phyloP scores from a whole-genome alignment of 495 filamentous ascomycete genomes.

The Hypoxylon trugodes region DNA sequence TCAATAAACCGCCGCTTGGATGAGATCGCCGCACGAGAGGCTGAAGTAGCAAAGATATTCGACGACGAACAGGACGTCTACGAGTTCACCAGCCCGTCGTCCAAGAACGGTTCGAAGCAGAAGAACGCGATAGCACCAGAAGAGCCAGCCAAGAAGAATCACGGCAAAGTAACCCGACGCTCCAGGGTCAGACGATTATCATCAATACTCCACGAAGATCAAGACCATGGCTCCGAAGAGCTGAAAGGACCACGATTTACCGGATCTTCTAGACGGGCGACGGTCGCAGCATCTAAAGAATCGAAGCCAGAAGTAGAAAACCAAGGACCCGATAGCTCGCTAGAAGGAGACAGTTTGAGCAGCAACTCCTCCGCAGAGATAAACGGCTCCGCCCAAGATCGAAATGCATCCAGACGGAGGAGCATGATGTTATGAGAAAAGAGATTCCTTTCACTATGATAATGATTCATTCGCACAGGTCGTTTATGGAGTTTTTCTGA shows the following conservation, averaged over 20 bases:
- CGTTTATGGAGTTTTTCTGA: conserved; percentile 8
- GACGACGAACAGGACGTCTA: conserved; percentile 42
- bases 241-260: conserved; percentile 18
- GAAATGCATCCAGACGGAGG: conserved; percentile 49
- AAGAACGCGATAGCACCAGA: conserved; percentile 8
- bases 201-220: conserved; percentile 34
- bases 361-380: conserved; percentile 25
- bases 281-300: conserved; percentile 50
- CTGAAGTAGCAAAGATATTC: conserved; percentile 33
- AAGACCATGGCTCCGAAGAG: conserved; percentile 23
- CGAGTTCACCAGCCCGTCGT: conserved; percentile 46
- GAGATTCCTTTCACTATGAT: conserved; percentile 14
- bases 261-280: conserved; percentile 47
- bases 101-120: conserved; percentile 26
- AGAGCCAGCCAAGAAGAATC: conserved; percentile 19
- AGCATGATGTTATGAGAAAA: conserved; percentile 66
- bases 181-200: conserved; percentile 41
- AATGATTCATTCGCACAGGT: conserved; percentile 33
- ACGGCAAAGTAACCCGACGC: conserved; percentile 26
- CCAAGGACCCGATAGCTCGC: conserved; percentile 19
- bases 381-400: conserved; percentile 17
- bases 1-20: conserved; percentile 35
- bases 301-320: conserved; percentile 32
- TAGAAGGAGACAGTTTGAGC: conserved; percentile 34
- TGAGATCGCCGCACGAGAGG: conserved; percentile 40